Conservation (phyloP, 2,329 filamentous ascomycete species). For the Mariannaea sp. region DNA sequence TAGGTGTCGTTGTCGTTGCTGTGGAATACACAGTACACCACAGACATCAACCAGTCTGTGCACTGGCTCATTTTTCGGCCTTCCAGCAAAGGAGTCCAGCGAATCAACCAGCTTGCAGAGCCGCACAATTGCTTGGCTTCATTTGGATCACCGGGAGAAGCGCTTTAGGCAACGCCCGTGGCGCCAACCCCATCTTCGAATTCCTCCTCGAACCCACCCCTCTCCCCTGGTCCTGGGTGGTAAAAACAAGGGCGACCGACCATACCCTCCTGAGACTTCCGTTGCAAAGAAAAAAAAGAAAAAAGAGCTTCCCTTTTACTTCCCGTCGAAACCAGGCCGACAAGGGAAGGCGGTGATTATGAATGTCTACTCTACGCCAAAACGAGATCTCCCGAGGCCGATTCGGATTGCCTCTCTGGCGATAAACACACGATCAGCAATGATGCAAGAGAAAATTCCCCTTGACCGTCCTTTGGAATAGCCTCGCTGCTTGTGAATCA, state of each 20-base stretch:
- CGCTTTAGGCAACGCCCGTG: too few species aligned
- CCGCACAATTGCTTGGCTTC: too few species aligned
- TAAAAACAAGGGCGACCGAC: too few species aligned
- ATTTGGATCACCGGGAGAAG: too few species aligned
- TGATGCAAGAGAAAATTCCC: background rate
- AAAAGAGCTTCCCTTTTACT: background rate
- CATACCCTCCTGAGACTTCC: background rate
- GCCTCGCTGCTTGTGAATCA: slow-evolving; percentile 9
- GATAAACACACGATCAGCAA: background rate
- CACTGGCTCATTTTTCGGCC: too few species aligned
- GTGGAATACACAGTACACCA: too few species aligned
- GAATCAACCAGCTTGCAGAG: too few species aligned
- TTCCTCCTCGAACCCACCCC: too few species aligned
- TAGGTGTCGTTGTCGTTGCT: too few species aligned
- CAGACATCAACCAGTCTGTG: too few species aligned
- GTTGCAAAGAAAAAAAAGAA: too few species aligned
- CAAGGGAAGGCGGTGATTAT: background rate
- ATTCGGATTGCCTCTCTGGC: slow-evolving; percentile 19
- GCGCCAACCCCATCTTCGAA: slow-evolving; percentile 3
- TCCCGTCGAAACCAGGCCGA: background rate
- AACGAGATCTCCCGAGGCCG: background rate
- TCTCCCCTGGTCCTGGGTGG: slow-evolving; percentile 6
- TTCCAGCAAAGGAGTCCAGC: too few species aligned
- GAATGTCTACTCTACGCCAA: background rate
- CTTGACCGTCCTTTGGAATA: background rate